phyloP scores from a whole-genome alignment of 2,329 filamentous ascomycete genomes.

The Xenoacremonium recifei region DNA sequence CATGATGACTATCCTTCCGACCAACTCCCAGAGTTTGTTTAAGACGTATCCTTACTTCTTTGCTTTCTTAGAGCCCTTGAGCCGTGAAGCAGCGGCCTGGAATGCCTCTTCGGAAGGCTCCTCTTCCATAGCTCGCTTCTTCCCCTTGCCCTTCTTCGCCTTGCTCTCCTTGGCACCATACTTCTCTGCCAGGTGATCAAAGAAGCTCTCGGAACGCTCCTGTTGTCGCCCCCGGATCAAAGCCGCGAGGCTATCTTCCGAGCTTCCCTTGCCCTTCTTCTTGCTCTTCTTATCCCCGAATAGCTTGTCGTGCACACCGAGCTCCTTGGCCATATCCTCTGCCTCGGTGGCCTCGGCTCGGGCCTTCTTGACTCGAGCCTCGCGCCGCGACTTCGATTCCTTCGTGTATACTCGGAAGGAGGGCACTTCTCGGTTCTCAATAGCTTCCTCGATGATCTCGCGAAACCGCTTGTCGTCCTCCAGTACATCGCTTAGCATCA shows the following conservation, averaged over 20 bases:
- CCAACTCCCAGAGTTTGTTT: too few species aligned
- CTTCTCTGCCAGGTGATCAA: slow-evolving; percentile 75
- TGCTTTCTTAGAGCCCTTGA: slow-evolving; percentile 32
- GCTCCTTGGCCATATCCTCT: slow-evolving; percentile 69
- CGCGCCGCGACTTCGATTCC: slow-evolving; percentile 66
- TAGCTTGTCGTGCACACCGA: slow-evolving; percentile 71
- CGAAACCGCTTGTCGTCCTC: slow-evolving; percentile 87
- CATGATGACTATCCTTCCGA: too few species aligned
- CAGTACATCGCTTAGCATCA: slow-evolving; percentile 83
- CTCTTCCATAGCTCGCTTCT: slow-evolving; percentile 57
- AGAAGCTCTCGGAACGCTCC: slow-evolving; percentile 54
- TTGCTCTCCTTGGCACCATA: slow-evolving; percentile 53
- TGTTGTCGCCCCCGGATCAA: slow-evolving; percentile 73
- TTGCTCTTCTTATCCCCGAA: slow-evolving; percentile 53
- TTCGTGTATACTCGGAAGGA: slow-evolving; percentile 67
- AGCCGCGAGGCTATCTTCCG: slow-evolving; percentile 62
- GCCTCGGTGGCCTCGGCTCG: slow-evolving; percentile 70
- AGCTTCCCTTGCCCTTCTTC: slow-evolving; percentile 39
- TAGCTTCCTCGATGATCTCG: slow-evolving; percentile 76
- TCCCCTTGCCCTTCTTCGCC: slow-evolving; percentile 52
- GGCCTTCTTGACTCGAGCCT: slow-evolving; percentile 59
- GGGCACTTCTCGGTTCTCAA: slow-evolving; percentile 65
- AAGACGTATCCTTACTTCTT: too few species aligned
- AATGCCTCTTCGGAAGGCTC: slow-evolving; percentile 62
- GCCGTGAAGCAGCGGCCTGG: slow-evolving; percentile 52